Evolutionary conservation across 2,329 filamentous ascomycete genomes (phyloP), one percentile per base, ranked within the genome.

Genomic region (Arthroderma sp.): DNA sequence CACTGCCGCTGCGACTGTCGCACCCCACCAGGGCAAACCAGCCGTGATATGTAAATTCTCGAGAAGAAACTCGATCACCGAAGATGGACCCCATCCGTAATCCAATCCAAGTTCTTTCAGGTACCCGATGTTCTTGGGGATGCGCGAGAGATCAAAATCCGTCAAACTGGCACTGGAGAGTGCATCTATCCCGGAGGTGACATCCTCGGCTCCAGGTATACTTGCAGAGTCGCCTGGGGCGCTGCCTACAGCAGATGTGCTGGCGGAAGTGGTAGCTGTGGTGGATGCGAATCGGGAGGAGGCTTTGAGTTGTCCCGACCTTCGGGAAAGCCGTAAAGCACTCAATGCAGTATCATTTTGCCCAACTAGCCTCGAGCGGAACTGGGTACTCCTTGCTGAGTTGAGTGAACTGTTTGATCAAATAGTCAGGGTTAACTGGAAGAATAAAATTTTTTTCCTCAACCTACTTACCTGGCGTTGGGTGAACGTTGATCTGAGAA

Each of bases 81-180:
- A 74, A 0, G 90, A 88, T 4, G 87, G 82, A 15, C 91, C 91
- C 76, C 77, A 91, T 67, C 91, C 90, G 66, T 86, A 97, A 65
- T 97, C 88, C 21, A 98, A 76, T 2, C 93, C 93, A 9, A 97
- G 77, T 5, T 82, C 79, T 64, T 87, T 82, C 59, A 98, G 76
- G 67, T 91, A 96, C 61, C 93, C 93, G 59, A 95, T 81, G 54
- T 82, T 77, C 66, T 91, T 86, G 37, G 86, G 82, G 61, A 89
- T 81, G 61, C 79, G 73, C 60, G 83, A 77, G 44, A 77, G 65
- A 58, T 68, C 69, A 31, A 66, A 54, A 55, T 59, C 60, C 1
- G 58, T 57, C 9, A 71, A 58, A 60, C 71, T 68, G 19, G 63
- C 58, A 7, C 38, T 33, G 13, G 47, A 51, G n/a, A 38, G 28